Conservation (phyloP, 2,329 filamentous ascomycete species). For the Diaporthe velutina region DNA sequence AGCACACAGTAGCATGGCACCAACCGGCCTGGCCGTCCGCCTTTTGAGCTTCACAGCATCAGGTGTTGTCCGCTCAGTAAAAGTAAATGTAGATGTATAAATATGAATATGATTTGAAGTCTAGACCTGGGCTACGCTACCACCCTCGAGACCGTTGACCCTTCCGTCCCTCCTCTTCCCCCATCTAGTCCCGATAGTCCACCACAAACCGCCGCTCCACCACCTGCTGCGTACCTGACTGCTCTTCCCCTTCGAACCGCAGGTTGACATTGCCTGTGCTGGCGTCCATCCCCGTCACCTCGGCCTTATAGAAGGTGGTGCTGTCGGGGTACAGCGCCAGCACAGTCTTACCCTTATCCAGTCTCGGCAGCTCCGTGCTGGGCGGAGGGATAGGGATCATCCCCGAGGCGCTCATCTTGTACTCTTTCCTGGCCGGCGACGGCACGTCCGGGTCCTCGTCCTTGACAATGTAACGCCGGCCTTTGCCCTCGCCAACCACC, state of each 20-base stretch:
- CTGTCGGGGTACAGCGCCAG: conserved; percentile 86
- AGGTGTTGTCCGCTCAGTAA: neutral
- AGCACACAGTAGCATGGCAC: neutral
- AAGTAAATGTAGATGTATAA: neutral
- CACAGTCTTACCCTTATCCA: conserved; percentile 78
- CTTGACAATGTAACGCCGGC: conserved; percentile 82
- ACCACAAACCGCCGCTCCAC: conserved; percentile 83
- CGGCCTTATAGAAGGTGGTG: conserved; percentile 87
- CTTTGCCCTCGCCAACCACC: conserved; percentile 82
- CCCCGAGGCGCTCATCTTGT: conserved; percentile 78
- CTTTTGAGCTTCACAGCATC: neutral
- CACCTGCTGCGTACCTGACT: conserved; percentile 78
- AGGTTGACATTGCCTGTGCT: conserved; percentile 68
- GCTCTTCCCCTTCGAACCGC: conserved; percentile 85
- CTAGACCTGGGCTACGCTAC: neutral
- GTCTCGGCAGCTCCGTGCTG: conserved; percentile 66
- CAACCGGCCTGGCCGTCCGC: neutral
- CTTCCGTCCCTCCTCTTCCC: neutral
- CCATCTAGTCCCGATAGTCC: conserved; percentile 68
- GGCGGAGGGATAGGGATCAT: conserved; percentile 81
- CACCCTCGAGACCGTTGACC: neutral
- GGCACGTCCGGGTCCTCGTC: conserved; percentile 80
- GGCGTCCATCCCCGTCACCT: conserved; percentile 78
- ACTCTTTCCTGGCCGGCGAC: conserved; percentile 74
- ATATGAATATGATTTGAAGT: neutral